Evolutionary conservation across 306 rosid species (phyloP), one percentile per base, ranked within the genome.

Genomic region (Vigna hirtella): DNA sequence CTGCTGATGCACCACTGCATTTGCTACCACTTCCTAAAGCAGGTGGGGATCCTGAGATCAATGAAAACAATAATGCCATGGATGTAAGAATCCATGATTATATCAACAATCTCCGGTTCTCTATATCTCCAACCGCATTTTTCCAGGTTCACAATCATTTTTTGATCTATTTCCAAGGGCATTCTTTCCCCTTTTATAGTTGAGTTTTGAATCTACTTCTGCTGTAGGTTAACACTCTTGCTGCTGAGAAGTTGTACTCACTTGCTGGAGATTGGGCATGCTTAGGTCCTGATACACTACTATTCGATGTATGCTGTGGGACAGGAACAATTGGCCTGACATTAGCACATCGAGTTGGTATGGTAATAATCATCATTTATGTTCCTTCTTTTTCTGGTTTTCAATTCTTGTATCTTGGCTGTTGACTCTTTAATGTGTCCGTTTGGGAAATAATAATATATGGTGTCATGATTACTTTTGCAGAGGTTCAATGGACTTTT

Each of bases 201-300:
- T 66, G 68, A 61, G 8, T 45, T 80, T 78, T 73, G 30, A 64
- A 69, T 70, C 70, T 77, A 67, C 74, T 70, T 72, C 18, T 82
- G 18, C 66, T 85, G 78, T 83, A 93, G 99, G 97, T 95, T 80
- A 95, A 95, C 85, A 91, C 93, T 28, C 90, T 93, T 67, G 99
- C 99, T 79, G 98, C 99, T 3, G 98, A 95, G 87, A 95, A 95
- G 85, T 86, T 95, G 43, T 95, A 93, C 85, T 88, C 98, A 2
- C 96, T 95, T 80, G 99, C 96, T 43, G 99, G 98, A 79, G 96
- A 93, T 87, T 95, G 99, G 99, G 98, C 99, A 79, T 83, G 83
- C 81, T 82, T 95, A 73, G 97, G 93, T 59, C 93, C 93, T 61
- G 96, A 95, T 70, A 93, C 99, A 49, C 89, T 95, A 87, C 88